Evolutionary conservation across 129 eudicot genomes (phyloP).

Genomic region (Helianthus tuberosus): DNA sequence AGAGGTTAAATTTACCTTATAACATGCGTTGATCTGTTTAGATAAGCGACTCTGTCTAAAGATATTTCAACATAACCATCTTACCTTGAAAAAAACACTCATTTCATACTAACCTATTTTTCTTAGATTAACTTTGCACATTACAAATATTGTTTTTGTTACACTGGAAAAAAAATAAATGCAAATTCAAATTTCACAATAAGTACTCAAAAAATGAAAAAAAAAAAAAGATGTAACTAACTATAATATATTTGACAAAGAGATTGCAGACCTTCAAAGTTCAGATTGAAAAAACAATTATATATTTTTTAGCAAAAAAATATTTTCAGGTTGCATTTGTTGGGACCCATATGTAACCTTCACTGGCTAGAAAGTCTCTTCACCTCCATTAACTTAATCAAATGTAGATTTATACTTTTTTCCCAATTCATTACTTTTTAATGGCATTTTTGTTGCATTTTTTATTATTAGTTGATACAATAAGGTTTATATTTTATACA

Average conservation of each 20-base stretch:
- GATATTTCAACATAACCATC: no score
- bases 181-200: background rate
- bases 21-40: no score
- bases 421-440: conserved; percentile 9
- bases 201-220: background rate
- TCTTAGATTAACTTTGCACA: no score
- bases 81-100: no score
- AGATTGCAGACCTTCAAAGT: background rate
- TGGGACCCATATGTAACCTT: conserved; percentile 24
- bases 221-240: background rate
- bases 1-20: no score
- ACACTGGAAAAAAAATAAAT: background rate
- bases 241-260: background rate
- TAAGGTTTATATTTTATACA: conserved; percentile 22
- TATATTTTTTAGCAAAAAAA: background rate
- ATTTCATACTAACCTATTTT: no score
- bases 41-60: no score
- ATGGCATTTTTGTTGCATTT: conserved; percentile 1
- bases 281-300: background rate
- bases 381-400: conserved; percentile 16
- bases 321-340: background rate
- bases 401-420: conserved; percentile 15
- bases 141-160: no score
- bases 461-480: background rate
- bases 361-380: conserved; percentile 27